A percentile compares a stretch with the other conserved stretches of the same genome.
Evolutionary conservation across 2,329 filamentous ascomycete species (phyloP).

Genomic region (Colletotrichum noveboracense): DNA sequence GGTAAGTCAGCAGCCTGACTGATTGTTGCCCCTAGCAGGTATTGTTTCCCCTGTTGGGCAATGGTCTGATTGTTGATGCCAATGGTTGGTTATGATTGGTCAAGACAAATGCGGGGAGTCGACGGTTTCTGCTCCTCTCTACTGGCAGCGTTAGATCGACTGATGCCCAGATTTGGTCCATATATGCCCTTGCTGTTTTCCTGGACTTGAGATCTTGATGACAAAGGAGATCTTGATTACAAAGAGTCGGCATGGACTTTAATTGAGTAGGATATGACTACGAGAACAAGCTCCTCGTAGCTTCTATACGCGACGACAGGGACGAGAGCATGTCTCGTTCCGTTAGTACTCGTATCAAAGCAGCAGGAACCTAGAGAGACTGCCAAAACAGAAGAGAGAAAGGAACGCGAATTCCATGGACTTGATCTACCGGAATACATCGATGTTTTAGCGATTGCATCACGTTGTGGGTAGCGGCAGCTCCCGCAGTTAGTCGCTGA

Average conservation of each 20-base stretch:
- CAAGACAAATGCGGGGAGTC: background rate
- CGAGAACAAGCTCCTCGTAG: too few relatives aligned
- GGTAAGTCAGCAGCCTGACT: background rate
- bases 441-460: background rate
- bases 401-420: too few relatives aligned
- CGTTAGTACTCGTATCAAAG: too few relatives aligned
- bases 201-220: too few relatives aligned
- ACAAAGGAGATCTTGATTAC: too few relatives aligned
- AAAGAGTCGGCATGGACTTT: accelerated
- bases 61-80: background rate
- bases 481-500: background rate
- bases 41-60: background rate
- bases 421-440: background rate
- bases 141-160: too few relatives aligned
- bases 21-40: background rate
- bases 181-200: too few relatives aligned
- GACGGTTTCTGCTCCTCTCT: background rate
- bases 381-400: too few relatives aligned
- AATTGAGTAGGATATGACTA: accelerated
- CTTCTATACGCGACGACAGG: too few relatives aligned
- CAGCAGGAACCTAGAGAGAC: accelerated
- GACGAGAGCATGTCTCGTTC: too few relatives aligned
- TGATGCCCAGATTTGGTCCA: too few relatives aligned
- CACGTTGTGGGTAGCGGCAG: background rate
- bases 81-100: background rate